These are phyloP conservation scores for Metschnikowia picachoensis DNA, from an alignment of 805 yeast genomes.

Conservation along the genomic window DNA sequence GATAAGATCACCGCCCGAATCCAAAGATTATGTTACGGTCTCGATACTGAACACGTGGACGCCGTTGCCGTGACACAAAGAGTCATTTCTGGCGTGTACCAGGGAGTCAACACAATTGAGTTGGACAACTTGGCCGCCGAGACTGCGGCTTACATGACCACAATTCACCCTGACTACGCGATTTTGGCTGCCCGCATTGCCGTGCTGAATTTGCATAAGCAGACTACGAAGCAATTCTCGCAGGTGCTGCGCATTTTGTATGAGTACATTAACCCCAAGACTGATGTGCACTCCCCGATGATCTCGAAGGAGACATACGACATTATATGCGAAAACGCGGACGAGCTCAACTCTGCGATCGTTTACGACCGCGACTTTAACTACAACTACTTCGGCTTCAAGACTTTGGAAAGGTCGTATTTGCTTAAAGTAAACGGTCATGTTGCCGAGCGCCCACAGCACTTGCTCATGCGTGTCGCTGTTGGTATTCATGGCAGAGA, in stretches of 20 bases:
- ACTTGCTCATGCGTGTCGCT: conserved; percentile 58
- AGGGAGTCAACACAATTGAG: conserved; percentile 93
- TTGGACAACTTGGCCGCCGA: conserved; percentile 74
- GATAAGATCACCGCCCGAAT: conserved; percentile 93
- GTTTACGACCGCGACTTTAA: conserved; percentile 49
- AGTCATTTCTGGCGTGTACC: conserved; percentile 93
- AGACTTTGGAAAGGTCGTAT: conserved; percentile 58
- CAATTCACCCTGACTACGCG: conserved; percentile 97
- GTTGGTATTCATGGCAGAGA: conserved; percentile 58
- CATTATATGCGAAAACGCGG: conserved; percentile 35
- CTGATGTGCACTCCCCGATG: conserved; percentile 51
- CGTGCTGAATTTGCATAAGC: conserved; percentile 89
- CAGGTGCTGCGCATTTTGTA: conserved; percentile 71
- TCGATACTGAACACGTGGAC: conserved; percentile 88
- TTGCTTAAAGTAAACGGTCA: conserved; percentile 51
- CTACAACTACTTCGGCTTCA: conserved; percentile 58
- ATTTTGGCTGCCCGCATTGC: conserved; percentile 94
- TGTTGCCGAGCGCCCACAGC: conserved; percentile 61
- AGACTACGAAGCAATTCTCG: conserved; percentile 83
- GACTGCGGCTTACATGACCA: conserved; percentile 96
- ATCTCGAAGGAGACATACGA: conserved; percentile 40
- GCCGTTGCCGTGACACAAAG: conserved; percentile 95
- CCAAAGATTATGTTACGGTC: conserved; percentile 89
- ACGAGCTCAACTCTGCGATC: conserved; percentile 43
- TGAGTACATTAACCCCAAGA: conserved; percentile 77